Evolutionary conservation across 495 filamentous ascomycete species (phyloP), one percentile per base, ranked within the genome.

Genomic region (Parathielavia appendiculata): DNA sequence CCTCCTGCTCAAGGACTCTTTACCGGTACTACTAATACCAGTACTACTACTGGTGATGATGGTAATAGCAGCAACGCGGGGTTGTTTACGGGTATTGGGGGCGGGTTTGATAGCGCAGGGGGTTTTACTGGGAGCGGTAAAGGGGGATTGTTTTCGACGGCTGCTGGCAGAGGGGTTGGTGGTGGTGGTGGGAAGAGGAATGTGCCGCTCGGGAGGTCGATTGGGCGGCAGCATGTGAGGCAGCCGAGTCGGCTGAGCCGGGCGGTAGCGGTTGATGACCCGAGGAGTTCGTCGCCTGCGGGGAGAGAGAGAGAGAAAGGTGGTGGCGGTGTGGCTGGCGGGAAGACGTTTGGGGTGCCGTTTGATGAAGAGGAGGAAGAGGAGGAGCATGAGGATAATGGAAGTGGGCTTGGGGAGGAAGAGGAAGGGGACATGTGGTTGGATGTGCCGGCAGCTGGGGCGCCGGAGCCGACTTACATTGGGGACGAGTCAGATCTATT

Each of bases 401-500:
- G 43, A 8, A 14, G 65, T 58, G 14, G 26, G 26, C 26, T 30
- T 30, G 26, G 26, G 26, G 26, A 62, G 53, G 60, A 62, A 23
- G 57, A 65, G 38, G 63, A 69, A 34, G 62, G 60, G 32, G 64
- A 74, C 51, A 63, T 73, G 62, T 72, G 68, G 66, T 56, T 72
- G 17, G 62, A 68, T 51, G 62, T 71, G 68, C 55, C 45, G 19
- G 49, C 41, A 53, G 50, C 36, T 17, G 22, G n/a, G 16, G 23
- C 30, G 47, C 11, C 40, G 14, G 8, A 16, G 36, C 44, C 30
- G 30, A 43, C 53, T 5, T 51, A 40, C 44, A 64, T 66, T 22
- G 67, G 64, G 50, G 70, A 73, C 32, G 69, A 71, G 32, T 72
- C 72, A 17, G 76, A 80, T 62, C 54, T 80, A 34, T 65, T 77